Percentiles rank a stretch among this genome's conserved stretches.
Conservation (phyloP, 371 early-diverging fungal species). For the Phascolomyces articulosus region DNA sequence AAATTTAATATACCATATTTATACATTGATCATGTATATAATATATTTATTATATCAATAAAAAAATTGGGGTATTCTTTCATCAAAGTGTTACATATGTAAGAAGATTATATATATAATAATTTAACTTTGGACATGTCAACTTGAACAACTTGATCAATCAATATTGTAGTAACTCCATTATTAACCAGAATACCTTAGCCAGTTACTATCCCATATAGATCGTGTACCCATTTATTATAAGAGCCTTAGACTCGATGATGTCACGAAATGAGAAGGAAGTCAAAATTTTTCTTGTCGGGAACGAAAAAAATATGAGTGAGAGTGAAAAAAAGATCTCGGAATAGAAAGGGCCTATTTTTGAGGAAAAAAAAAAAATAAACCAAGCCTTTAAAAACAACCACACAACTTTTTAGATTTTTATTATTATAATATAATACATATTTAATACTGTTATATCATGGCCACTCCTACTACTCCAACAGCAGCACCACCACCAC, state of each 20-base stretch:
- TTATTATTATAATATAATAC: background rate
- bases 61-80: no score
- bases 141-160: no score
- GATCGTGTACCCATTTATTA: background rate
- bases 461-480: background rate
- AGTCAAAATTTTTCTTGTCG: slow-evolving; percentile 2
- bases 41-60: no score
- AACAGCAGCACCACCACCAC: background rate
- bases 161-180: no score
- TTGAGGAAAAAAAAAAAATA: background rate
- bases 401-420: background rate
- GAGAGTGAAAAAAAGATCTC: background rate
- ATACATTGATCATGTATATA: no score
- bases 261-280: background rate
- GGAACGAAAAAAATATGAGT: background rate
- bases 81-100: no score
- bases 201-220: no score
- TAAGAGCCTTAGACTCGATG: background rate
- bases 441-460: background rate
- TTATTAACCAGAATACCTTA: no score
- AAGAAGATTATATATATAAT: no score
- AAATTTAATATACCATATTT: no score
- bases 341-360: background rate
- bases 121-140: no score
- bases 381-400: background rate